Base-by-base conservation (phyloP, 2,329 filamentous ascomycete genomes). In the Aulographum hederae region DNA sequence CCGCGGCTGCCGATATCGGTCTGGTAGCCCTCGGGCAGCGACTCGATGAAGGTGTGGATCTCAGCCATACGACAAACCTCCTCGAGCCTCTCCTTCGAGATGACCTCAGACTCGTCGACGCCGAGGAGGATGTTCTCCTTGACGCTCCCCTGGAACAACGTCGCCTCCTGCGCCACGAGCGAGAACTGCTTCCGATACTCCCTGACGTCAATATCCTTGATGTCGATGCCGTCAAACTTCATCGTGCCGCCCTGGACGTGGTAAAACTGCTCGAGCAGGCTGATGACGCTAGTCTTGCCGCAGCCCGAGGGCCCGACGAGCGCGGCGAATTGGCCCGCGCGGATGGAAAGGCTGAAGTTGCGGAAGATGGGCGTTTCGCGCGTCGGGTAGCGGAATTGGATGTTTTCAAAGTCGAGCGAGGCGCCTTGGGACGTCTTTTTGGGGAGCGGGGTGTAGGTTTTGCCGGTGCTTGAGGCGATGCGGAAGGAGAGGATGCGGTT, bases 161-260 rank as follows among this genome's bases (percentile, higher is more conserved):
- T 55, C 11, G 60, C 56, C 33, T 63, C 60, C 37, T 63, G 60
- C 4, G 47, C 45, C 4, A 63, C 60, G 5, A 63, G 52, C 6
- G 53, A 52, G 30, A 63, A 38, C 10, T 53, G 46, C 15, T 46
- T 45, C 5, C 60, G 49, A 37, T 60, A 61, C n/a, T 45, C 39
- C 4, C 42, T 31, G 0, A 54, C 46, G 15, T 54, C 44, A 6
- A 58, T 41, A 0, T 41, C 35, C 0, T 45, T 51, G 28, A 60
- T 51, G 26, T 54, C 46, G 25, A 49, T 42, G 4, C 43, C 46
- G 31, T 55, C 53, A 46, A 71, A 67, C 1, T 73, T 56, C 33
- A 89, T 73, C 4, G 58, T 54, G 4, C 81, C 81, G 8, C 61
- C 56, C 12, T 66, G 57, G 0, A 72, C 53, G 26, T 79, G 69